These are phyloP conservation scores for Stipa capillata DNA, from an alignment of 176 grass and related monocot species.

Conservation along the genomic window DNA sequence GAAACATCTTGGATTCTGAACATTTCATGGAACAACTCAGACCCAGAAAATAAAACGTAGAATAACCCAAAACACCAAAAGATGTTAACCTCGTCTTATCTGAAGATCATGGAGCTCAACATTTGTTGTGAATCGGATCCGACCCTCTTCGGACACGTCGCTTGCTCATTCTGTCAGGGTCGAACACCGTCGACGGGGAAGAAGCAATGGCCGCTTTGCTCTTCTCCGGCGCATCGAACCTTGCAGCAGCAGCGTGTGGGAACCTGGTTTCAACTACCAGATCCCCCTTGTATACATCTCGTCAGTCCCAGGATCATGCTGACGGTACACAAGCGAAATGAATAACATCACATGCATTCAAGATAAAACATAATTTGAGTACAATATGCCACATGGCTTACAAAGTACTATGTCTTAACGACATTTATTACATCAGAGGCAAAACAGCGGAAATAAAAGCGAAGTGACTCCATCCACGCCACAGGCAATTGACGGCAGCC, in stretches of 20 bases:
- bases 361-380: too few relatives aligned
- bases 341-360: too few relatives aligned
- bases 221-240: not conserved
- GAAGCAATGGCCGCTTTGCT: not conserved
- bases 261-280: too few relatives aligned
- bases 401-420: too few relatives aligned
- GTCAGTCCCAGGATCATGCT: too few relatives aligned
- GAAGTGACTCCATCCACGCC: too few relatives aligned
- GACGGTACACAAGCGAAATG: too few relatives aligned
- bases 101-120: not conserved
- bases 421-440: too few relatives aligned
- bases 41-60: not conserved
- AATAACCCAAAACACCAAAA: not conserved
- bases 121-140: slow-evolving; percentile 41
- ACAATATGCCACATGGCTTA: too few relatives aligned
- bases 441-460: too few relatives aligned
- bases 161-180: slow-evolving; percentile 30
- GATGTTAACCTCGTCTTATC: not conserved
- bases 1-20: not conserved
- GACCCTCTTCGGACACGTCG: slow-evolving; percentile 29
- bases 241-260: not conserved
- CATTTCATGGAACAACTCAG: not conserved
- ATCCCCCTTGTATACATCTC: too few relatives aligned
- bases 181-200: not conserved
- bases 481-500: too few relatives aligned